Conservation (phyloP, 805 yeast genomes). For the Hanseniaspora lachancei region DNA sequence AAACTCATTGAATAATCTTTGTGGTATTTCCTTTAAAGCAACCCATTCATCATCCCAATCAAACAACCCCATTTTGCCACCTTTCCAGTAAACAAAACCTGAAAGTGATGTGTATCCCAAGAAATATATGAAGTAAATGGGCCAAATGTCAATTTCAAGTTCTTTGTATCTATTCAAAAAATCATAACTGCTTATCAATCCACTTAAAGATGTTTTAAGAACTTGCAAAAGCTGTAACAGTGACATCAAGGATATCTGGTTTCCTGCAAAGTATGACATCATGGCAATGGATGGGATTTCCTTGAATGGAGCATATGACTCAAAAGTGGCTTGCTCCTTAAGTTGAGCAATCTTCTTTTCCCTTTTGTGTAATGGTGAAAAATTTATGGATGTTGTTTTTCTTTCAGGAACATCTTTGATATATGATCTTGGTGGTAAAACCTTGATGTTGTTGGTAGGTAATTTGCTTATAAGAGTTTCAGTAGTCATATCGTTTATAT, state of each 20-base stretch:
- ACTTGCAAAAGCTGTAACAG: constrained; percentile 5
- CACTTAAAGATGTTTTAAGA: constrained; percentile 1
- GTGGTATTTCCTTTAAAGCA: constrained; percentile 2
- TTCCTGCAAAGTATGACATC: constrained; percentile 13
- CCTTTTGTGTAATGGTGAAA: constrained; percentile 1
- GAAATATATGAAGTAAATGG: constrained; percentile 7
- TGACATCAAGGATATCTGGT: constrained; percentile 9
- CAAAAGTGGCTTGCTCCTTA: constrained; percentile 8
- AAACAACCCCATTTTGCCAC: constrained; percentile 12
- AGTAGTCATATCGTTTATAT: not conserved
- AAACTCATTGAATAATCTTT: constrained; percentile 4
- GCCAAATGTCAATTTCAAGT: constrained; percentile 9
- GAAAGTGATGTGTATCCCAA: constrained; percentile 3
- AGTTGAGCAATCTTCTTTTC: constrained; percentile 5
- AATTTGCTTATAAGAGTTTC: not conserved
- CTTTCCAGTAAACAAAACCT: constrained; percentile 12
- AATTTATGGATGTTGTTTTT: not conserved
- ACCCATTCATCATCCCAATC: constrained; percentile 13
- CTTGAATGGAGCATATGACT: constrained; percentile 11
- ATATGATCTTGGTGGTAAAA: constrained; percentile 1
- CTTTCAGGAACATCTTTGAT: constrained; percentile 4
- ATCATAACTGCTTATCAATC: not conserved
- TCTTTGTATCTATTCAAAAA: constrained; percentile 8
- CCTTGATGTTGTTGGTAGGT: constrained; percentile 1
- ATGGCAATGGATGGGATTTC: constrained; percentile 11